Percentiles rank a stretch among this genome's conserved stretches.
Evolutionary conservation across 257 asterid genomes (phyloP).

Genomic region (Fraxinus anomala): DNA sequence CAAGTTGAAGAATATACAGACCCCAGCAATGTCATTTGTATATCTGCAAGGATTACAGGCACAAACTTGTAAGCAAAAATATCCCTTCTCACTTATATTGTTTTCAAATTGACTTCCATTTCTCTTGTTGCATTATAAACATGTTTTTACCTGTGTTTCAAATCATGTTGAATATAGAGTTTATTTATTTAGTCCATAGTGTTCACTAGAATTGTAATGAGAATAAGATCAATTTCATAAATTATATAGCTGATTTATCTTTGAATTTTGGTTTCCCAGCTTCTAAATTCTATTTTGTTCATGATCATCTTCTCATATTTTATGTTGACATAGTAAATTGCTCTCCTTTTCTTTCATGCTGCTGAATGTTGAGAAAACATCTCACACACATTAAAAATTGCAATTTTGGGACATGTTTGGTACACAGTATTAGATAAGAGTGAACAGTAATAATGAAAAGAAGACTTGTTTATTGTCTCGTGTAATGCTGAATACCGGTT

Average conservation of each 20-base stretch:
- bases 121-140: conserved; percentile 17
- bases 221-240: conserved; percentile 25
- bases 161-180: conserved; percentile 27
- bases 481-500: too few species aligned
- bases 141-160: conserved; percentile 17
- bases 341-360: too few species aligned
- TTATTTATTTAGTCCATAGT: conserved; percentile 20
- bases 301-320: too few species aligned
- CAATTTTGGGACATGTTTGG: too few species aligned
- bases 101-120: conserved; percentile 18
- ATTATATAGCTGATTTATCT: conserved; percentile 15
- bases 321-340: too few species aligned
- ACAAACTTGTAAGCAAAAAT: conserved; percentile 21
- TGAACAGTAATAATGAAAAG: too few species aligned
- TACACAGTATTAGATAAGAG: too few species aligned
- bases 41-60: not conserved
- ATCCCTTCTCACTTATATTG: conserved; percentile 14
- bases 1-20: conserved; percentile 11
- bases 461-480: too few species aligned
- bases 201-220: conserved; percentile 26
- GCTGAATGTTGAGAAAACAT: too few species aligned
- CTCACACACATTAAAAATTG: too few species aligned
- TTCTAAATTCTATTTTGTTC: too few species aligned
- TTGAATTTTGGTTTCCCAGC: too few species aligned
- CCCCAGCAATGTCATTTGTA: conserved; percentile 3